phyloP scores from a whole-genome alignment of 2,329 filamentous ascomycete species.

The Xylaria arbuscula region DNA sequence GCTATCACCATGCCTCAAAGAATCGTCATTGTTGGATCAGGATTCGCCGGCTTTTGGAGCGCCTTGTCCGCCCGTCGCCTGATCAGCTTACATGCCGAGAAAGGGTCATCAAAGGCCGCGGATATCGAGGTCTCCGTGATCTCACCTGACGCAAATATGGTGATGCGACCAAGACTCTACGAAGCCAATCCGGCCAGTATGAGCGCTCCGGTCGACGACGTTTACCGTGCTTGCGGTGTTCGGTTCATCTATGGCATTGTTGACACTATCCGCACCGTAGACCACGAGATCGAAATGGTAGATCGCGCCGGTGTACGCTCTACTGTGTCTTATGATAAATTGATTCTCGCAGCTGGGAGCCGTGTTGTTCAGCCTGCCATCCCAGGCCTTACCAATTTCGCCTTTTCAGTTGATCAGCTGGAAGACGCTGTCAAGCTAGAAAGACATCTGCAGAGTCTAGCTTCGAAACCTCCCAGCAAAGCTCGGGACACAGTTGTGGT shows the following conservation, averaged over 20 bases:
- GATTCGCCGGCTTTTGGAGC: constrained; percentile 37
- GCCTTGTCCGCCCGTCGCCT: constrained; percentile 34
- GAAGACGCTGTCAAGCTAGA: constrained; percentile 38
- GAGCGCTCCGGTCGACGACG: constrained; percentile 32
- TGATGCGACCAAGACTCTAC: constrained; percentile 37
- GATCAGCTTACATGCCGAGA: constrained; percentile 25
- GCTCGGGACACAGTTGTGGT: constrained; percentile 37
- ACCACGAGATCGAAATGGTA: constrained; percentile 30
- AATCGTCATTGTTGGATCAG: constrained; percentile 35
- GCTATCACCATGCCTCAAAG: constrained; percentile 30
- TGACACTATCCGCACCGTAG: constrained; percentile 26
- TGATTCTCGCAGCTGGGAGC: constrained; percentile 37
- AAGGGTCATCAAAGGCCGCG: constrained; percentile 12
- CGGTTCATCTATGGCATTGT: constrained; percentile 33
- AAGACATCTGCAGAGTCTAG: constrained; percentile 34
- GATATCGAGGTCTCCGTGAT: constrained; percentile 35
- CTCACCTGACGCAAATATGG: constrained; percentile 31
- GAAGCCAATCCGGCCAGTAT: constrained; percentile 35
- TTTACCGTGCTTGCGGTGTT: constrained; percentile 35
- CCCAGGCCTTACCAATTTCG: constrained; percentile 26
- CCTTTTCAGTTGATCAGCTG: constrained; percentile 37
- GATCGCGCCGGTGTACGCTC: constrained; percentile 19
- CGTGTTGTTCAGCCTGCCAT: constrained; percentile 32
- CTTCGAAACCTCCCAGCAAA: constrained; percentile 29
- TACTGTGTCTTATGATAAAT: constrained; percentile 28